A percentile compares a stretch with the other conserved stretches of the same genome.
Evolutionary conservation across 2,329 filamentous ascomycete genomes (phyloP).

Genomic region (Botrytis pseudocinerea): DNA sequence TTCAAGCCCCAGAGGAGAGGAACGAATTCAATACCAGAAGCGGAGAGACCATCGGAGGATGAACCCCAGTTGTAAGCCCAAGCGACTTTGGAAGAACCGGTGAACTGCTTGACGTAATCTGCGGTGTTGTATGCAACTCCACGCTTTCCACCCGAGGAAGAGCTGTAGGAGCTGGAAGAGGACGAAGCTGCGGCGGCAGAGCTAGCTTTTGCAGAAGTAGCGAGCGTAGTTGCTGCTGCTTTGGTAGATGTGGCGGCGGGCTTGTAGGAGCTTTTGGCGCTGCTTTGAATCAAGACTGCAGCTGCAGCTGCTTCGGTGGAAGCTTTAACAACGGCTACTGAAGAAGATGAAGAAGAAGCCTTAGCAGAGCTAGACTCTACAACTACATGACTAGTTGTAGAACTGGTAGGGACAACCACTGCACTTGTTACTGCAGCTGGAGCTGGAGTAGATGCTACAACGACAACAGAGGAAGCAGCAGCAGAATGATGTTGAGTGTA

Average conservation of each 20-base stretch:
- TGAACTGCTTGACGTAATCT: conserved; percentile 53
- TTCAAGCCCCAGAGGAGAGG: conserved; percentile 65
- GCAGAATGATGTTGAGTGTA: conserved; percentile 27
- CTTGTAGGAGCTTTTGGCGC: not conserved
- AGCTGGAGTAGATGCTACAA: conserved; percentile 15
- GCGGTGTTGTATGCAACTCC: conserved; percentile 68
- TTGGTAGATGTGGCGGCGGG: conserved; percentile 12
- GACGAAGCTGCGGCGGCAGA: conserved; percentile 8
- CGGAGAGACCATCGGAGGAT: conserved; percentile 44
- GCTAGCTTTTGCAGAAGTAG: conserved; percentile 5
- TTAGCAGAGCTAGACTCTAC: not conserved
- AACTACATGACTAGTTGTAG: not conserved
- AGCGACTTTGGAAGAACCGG: conserved; percentile 45
- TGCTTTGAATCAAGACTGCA: conserved; percentile 22
- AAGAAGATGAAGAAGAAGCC: conserved; percentile 18
- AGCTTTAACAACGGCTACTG: conserved; percentile 10
- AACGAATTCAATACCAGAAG: conserved; percentile 56
- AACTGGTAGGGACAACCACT: not conserved
- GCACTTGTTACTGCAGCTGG: not conserved
- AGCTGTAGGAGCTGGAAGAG: not conserved
- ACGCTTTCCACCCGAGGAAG: conserved; percentile 48
- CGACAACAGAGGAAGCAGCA: conserved; percentile 22
- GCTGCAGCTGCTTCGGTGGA: conserved; percentile 3
- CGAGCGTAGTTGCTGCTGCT: conserved; percentile 21
- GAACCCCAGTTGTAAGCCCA: conserved; percentile 71